A percentile compares a stretch with the other conserved stretches of the same genome.
phyloP scores from a whole-genome alignment of 176 grass and related monocot species.

The Coix lacrymajobi region DNA sequence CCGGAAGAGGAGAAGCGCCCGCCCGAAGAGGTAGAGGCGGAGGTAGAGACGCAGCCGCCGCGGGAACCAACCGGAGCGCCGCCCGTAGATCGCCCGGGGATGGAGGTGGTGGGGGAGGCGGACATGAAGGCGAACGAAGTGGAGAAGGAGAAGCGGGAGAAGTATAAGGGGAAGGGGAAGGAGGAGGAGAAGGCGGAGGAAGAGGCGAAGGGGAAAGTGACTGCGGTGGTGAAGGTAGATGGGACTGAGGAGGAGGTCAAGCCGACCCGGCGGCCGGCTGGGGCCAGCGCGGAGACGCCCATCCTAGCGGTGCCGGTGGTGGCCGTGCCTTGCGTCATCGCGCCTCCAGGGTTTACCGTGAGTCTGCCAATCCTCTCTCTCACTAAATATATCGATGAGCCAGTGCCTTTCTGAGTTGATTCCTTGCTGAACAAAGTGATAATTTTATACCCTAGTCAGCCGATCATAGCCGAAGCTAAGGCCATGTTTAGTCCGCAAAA shows the following conservation, averaged over 20 bases:
- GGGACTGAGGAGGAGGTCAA: constrained; percentile 27
- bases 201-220: neutral
- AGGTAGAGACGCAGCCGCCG: neutral
- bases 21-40: neutral
- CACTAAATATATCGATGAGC: no score
- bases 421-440: neutral
- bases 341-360: constrained; percentile 60
- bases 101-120: constrained; percentile 2
- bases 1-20: neutral
- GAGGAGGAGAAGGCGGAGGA: neutral
- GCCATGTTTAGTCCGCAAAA: no score
- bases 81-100: neutral
- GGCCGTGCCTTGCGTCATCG: constrained; percentile 57
- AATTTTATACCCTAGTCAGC: neutral
- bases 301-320: constrained; percentile 59
- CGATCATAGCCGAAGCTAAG: neutral
- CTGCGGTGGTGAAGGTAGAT: constrained; percentile 15
- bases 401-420: constrained; percentile 1
- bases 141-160: neutral
- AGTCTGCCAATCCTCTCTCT: constrained; percentile 8
- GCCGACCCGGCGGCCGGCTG: constrained; percentile 16
- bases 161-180: neutral
- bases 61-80: neutral
- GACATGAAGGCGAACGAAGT: neutral
- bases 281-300: constrained; percentile 8